Conservation (phyloP, 1,284 basidiomycete genomes). For the Laetiporus sulphureus region DNA sequence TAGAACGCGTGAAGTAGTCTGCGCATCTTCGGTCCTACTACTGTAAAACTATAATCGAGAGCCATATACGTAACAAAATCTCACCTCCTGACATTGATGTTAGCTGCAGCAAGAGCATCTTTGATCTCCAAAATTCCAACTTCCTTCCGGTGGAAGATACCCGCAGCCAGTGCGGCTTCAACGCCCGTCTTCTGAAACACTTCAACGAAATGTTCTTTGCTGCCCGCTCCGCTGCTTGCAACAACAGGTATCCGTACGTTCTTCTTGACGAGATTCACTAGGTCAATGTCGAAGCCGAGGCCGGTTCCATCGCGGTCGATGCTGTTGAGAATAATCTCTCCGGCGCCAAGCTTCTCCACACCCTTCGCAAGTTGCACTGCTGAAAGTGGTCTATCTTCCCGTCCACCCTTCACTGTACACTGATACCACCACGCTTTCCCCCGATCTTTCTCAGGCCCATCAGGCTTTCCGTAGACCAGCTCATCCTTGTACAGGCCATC, state of each 20-base stretch:
- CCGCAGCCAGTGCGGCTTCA: constrained; percentile 94
- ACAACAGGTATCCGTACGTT: constrained; percentile 89
- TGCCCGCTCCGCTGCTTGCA: constrained; percentile 91
- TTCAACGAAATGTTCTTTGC: constrained; percentile 76
- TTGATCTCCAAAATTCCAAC: constrained; percentile 76
- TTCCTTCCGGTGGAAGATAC: constrained; percentile 94
- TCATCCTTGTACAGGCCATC: constrained; percentile 67
- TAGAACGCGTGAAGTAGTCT: too few relatives aligned
- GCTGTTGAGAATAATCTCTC: constrained; percentile 93
- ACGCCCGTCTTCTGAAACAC: constrained; percentile 78
- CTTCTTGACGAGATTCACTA: constrained; percentile 72
- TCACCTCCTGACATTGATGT: constrained; percentile 43
- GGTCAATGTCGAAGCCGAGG: constrained; percentile 85
- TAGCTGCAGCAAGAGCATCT: constrained; percentile 39
- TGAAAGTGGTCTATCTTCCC: constrained; percentile 85
- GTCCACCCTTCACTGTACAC: constrained; percentile 93
- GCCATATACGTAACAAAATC: constrained; percentile 2
- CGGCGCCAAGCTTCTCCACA: constrained; percentile 86
- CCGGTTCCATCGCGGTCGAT: constrained; percentile 97
- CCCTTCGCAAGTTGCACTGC: constrained; percentile 89
- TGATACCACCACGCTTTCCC: constrained; percentile 97
- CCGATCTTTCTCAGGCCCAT: constrained; percentile 46
- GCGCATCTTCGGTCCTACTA: too few relatives aligned
- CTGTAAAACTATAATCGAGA: too few relatives aligned
- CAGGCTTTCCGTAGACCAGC: constrained; percentile 51